A percentile compares a stretch with the other conserved stretches of the same genome.
phyloP scores from a whole-genome alignment of 2,329 filamentous ascomycete genomes.

The Dendrostoma leiphaemia region DNA sequence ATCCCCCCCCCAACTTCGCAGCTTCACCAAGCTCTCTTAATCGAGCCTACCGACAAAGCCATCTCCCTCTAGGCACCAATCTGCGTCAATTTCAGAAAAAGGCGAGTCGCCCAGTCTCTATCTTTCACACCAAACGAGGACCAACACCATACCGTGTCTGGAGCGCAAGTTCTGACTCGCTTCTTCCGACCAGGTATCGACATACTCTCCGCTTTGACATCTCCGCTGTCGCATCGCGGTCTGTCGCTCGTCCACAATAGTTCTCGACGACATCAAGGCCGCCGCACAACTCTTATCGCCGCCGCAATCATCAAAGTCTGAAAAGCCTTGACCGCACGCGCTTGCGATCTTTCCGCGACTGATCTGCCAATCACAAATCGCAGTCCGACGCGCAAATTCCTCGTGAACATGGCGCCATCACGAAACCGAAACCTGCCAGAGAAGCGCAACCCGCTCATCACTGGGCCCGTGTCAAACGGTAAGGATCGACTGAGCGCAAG shows the following conservation, averaged over 20 bases:
- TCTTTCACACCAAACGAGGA: not conserved
- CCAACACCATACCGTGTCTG: not conserved
- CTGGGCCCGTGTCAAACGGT: constrained; percentile 52
- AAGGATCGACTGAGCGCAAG: constrained; percentile 22
- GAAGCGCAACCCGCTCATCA: constrained; percentile 53
- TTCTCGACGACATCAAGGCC: not conserved
- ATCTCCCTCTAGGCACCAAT: not conserved
- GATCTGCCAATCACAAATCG: not conserved
- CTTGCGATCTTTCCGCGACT: not conserved
- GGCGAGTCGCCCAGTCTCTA: constrained; percentile 4
- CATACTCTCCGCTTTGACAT: not conserved
- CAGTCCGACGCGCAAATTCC: not conserved
- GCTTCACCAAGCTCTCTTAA: constrained; percentile 1
- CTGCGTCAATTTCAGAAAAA: not conserved
- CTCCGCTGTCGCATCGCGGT: constrained; percentile 13
- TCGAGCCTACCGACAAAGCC: not conserved
- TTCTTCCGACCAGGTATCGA: constrained; percentile 5
- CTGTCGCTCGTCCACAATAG: not conserved
- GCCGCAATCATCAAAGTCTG: not conserved
- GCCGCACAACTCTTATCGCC: not conserved
- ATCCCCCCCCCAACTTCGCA: constrained; percentile 6
- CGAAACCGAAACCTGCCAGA: constrained; percentile 35
- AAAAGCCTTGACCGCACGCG: not conserved
- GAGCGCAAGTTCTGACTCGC: constrained; percentile 13
- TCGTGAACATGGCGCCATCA: constrained; percentile 22